phyloP scores from a whole-genome alignment of 179 eudicot species.

The Vitellaria paradoxa region DNA sequence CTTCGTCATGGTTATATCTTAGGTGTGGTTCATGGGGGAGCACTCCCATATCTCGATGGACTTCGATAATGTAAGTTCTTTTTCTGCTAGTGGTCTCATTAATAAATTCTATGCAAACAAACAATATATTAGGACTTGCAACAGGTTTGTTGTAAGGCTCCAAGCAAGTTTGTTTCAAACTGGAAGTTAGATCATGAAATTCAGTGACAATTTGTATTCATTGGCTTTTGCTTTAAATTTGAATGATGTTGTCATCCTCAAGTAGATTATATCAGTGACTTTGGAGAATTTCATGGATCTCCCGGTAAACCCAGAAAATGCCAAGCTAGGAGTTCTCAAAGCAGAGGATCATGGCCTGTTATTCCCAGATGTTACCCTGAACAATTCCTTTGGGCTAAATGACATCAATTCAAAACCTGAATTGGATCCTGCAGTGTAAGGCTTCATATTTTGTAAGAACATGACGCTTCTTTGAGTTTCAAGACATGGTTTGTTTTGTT shows the following conservation, averaged over 20 bases:
- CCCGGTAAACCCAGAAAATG: conserved; percentile 27
- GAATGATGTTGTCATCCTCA: conserved; percentile 15
- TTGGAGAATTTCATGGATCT: conserved; percentile 71
- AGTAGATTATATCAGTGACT: conserved; percentile 74
- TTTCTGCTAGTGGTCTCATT: conserved; percentile 2
- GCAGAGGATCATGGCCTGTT: conserved; percentile 32
- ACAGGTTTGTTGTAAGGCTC: not conserved
- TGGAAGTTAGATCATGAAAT: conserved; percentile 7
- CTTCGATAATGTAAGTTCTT: conserved; percentile 64
- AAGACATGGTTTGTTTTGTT: not conserved
- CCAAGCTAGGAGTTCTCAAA: conserved; percentile 26
- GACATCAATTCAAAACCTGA: conserved; percentile 29
- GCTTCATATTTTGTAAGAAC: conserved; percentile 4
- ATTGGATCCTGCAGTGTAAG: conserved; percentile 49
- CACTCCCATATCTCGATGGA: conserved; percentile 85
- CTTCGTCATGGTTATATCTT: not conserved
- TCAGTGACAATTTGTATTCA: conserved; percentile 8
- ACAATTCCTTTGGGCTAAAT: conserved; percentile 13
- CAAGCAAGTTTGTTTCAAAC: not conserved
- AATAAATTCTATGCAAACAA: not conserved
- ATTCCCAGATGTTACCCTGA: conserved; percentile 17
- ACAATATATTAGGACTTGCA: not conserved
- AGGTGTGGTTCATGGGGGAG: conserved; percentile 86
- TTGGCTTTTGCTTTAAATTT: conserved; percentile 4
- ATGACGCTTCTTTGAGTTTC: not conserved